Evolutionary conservation across 75 land plant species (phyloP).

Genomic region (Selaginella tamariscina): DNA sequence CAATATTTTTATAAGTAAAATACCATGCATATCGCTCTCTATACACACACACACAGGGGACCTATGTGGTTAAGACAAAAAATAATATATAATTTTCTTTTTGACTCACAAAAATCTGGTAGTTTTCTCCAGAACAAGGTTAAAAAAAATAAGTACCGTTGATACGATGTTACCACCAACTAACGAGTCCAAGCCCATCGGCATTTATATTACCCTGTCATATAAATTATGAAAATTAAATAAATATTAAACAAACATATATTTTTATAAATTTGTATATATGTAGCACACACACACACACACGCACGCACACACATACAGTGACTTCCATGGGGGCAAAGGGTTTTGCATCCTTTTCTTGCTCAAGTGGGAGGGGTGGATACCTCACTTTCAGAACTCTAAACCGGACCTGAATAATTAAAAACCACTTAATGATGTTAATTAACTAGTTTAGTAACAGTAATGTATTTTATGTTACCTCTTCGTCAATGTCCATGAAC

Average conservation of each 20-base stretch:
- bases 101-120: too few relatives aligned
- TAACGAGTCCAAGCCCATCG: constrained; percentile 31
- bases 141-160: too few relatives aligned
- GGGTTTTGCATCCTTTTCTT: constrained; percentile 45
- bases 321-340: constrained; percentile 85
- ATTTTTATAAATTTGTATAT: background rate
- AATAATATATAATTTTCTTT: too few relatives aligned
- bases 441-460: background rate
- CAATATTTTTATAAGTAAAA: too few relatives aligned
- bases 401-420: constrained; percentile 53
- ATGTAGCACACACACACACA: background rate
- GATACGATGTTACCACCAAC: constrained; percentile 34
- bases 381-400: constrained; percentile 50
- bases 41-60: too few relatives aligned
- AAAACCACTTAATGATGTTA: too few relatives aligned
- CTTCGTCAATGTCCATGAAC: constrained; percentile 53
- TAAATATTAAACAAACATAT: background rate
- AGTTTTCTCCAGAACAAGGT: too few relatives aligned
- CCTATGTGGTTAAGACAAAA: too few relatives aligned
- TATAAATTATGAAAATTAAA: background rate
- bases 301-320: constrained; percentile 33
- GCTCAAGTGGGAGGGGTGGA: constrained; percentile 72
- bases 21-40: too few relatives aligned
- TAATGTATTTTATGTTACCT: constrained; percentile 36
- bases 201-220: constrained; percentile 29